A percentile compares a stretch with the other conserved stretches of the same genome.
These are phyloP conservation scores for Cystoderma amianthinum DNA, from an alignment of 768 basidiomycete genomes.

Conservation along the genomic window DNA sequence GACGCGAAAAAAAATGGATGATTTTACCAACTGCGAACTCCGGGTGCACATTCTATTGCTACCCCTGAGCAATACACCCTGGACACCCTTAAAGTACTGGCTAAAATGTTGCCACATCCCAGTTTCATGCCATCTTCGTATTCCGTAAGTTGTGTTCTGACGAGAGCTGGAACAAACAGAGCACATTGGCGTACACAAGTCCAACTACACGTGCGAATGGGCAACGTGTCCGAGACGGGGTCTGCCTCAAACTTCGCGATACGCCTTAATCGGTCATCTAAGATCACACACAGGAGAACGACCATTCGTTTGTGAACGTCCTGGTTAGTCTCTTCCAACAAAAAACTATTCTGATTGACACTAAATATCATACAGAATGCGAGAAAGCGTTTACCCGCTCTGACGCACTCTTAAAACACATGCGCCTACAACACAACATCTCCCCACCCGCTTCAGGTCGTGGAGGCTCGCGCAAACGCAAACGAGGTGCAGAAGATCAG, in stretches of 20 bases:
- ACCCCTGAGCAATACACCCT: not conserved
- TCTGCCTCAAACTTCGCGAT: conserved; percentile 80
- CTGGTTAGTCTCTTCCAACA: conserved; percentile 51
- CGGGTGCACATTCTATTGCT: not conserved
- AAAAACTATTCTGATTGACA: conserved; percentile 4
- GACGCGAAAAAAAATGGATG: too few relatives aligned
- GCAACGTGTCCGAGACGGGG: conserved; percentile 72
- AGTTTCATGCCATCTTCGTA: too few relatives aligned
- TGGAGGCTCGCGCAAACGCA: conserved; percentile 66
- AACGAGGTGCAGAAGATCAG: conserved; percentile 42
- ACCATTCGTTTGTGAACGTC: conserved; percentile 76
- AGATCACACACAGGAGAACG: conserved; percentile 94
- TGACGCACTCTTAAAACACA: conserved; percentile 89
- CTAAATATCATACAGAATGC: conserved; percentile 53
- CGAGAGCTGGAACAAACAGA: too few relatives aligned
- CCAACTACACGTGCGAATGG: conserved; percentile 90
- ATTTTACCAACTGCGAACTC: not conserved
- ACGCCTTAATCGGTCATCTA: conserved; percentile 86
- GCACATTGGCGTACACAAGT: conserved; percentile 80
- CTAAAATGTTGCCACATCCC: too few relatives aligned
- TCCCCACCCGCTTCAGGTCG: conserved; percentile 67
- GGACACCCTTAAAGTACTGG: too few relatives aligned
- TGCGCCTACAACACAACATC: conserved; percentile 83
- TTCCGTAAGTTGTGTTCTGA: too few relatives aligned
- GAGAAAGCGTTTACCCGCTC: conserved; percentile 94